Percentiles rank a stretch among this genome's conserved stretches.
These are phyloP conservation scores for Fusarium sp. DNA, from an alignment of 2,329 filamentous ascomycete species.

Conservation along the genomic window DNA sequence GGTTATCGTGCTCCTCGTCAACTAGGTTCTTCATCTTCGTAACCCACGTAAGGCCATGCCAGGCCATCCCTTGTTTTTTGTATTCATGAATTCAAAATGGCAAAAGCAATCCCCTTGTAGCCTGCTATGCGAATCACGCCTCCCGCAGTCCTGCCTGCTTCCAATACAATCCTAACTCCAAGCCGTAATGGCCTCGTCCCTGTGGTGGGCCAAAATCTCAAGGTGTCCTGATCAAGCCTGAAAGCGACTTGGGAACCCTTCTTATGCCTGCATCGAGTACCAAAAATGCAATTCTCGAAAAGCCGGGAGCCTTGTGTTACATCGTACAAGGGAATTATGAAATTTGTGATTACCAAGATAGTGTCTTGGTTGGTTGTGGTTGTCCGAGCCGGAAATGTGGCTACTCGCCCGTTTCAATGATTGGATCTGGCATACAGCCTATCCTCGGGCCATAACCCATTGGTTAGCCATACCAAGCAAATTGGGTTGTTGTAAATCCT, in stretches of 20 bases:
- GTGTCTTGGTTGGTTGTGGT: conserved; percentile 23
- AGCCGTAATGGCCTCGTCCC: conserved; percentile 38
- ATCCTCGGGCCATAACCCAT: conserved; percentile 16
- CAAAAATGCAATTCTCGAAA: conserved; percentile 43
- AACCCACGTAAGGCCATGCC: conserved; percentile 42
- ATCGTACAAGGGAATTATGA: conserved; percentile 47
- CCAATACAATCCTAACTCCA: conserved; percentile 50
- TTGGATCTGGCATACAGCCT: conserved; percentile 14
- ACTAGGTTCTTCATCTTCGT: conserved; percentile 42
- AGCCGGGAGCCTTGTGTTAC: conserved; percentile 50
- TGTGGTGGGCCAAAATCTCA: conserved; percentile 31
- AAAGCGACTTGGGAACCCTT: conserved; percentile 30
- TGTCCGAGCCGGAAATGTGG: conserved; percentile 4
- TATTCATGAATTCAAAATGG: conserved; percentile 46
- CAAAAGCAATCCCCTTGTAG: conserved; percentile 40
- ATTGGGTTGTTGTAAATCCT: neutral
- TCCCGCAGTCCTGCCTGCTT: conserved; percentile 37
- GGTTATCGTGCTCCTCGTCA: conserved; percentile 41
- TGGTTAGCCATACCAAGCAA: neutral
- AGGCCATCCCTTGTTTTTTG: conserved; percentile 39
- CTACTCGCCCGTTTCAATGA: conserved; percentile 13
- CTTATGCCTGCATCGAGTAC: conserved; percentile 29
- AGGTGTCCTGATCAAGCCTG: conserved; percentile 35
- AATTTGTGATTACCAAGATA: conserved; percentile 23
- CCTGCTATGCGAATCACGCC: conserved; percentile 37